Base-by-base conservation (phyloP, 1,284 basidiomycete genomes). In the Cutaneotrichosporon cyanovorans region DNA sequence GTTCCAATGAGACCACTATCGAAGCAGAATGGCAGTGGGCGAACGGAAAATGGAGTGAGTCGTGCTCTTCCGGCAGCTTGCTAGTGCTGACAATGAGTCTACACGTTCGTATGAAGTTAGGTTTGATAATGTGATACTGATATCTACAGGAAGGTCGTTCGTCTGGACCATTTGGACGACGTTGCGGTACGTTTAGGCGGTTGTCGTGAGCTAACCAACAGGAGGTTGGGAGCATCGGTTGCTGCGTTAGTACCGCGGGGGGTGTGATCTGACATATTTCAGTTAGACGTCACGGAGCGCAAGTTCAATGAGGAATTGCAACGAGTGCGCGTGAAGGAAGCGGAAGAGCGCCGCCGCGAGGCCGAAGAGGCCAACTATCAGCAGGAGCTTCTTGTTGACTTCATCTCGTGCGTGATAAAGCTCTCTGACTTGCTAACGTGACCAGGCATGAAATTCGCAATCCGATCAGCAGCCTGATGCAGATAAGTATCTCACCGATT, bases 331-430 rank as follows among this genome's bases (percentile, higher is more conserved):
- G 54, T 70, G n/a, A 44, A 61, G 7, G 68, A 68, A 28, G 68
- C 65, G 1, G 63, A 72, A 39, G 50, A 66, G 43, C 48, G 68
- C n/a, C 53, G 66, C 14, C 36, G 58, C 5, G 66, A 68, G 47
- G 69, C 70, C 2, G 68, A 69, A 48, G 68, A 65, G 34, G 67
- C 66, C 5, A 65, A 66, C 42, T 50, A 59, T 22, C 66, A 69
- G 44, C 67, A 71, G 46, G 68, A 69, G 45, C 55, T 72, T 6
- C 47, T 72, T 22, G 68, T 72, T 41, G 70, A 72, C 45, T 65
- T 72, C 25, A 69, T 66, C 2, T 67, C 64, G 60, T 43, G 14
- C 18, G 42, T 18, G n/a, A n/a, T 7, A 10, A 14, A 12, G 12
- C 5, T 19, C n/a, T 2, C 3, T 12, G 14, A 9, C n/a, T 5